A percentile compares a stretch with the other conserved stretches of the same genome.
Conservation (phyloP, 148 eudicot genomes). For the Chenopodium formosanum region DNA sequence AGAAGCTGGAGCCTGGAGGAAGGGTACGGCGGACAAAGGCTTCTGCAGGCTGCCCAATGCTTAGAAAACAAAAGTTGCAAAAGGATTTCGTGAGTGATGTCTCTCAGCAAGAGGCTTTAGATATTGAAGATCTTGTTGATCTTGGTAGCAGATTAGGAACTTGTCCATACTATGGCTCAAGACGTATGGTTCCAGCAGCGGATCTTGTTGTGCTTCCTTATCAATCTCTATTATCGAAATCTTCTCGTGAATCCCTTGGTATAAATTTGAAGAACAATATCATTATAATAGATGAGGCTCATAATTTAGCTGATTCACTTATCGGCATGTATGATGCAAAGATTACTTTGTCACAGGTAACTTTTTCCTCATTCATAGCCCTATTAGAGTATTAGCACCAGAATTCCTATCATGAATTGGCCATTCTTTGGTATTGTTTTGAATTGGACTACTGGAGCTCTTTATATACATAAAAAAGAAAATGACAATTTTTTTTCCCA, state of each 20-base stretch:
- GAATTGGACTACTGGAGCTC: too few species aligned
- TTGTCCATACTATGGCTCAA: slow-evolving; percentile 96
- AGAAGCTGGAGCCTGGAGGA: slow-evolving; percentile 64
- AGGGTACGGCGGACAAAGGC: slow-evolving; percentile 54
- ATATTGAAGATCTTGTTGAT: slow-evolving; percentile 89
- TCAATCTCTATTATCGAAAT: slow-evolving; percentile 90
- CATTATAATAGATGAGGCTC: slow-evolving; percentile 92
- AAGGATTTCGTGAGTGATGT: slow-evolving; percentile 60
- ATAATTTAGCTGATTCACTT: slow-evolving; percentile 94
- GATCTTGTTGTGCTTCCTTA: slow-evolving; percentile 95
- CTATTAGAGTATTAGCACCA: not conserved
- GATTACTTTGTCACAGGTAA: slow-evolving; percentile 68
- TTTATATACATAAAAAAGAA: too few species aligned
- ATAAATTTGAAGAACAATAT: slow-evolving; percentile 67
- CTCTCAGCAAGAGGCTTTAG: slow-evolving; percentile 60
- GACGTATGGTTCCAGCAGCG: slow-evolving; percentile 72
- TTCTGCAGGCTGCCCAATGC: slow-evolving; percentile 88
- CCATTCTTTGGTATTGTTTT: not conserved
- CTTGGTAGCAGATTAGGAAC: slow-evolving; percentile 76
- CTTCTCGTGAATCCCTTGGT: slow-evolving; percentile 95
- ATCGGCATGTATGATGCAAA: slow-evolving; percentile 90
- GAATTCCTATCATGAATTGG: not conserved
- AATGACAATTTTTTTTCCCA: not conserved
- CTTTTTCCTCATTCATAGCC: slow-evolving; percentile 15
- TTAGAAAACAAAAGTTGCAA: slow-evolving; percentile 60